Evolutionary conservation across 1,139 yeast genomes (phyloP), one percentile per base, ranked within the genome.

Genomic region (Tardiomyces depauwii): DNA sequence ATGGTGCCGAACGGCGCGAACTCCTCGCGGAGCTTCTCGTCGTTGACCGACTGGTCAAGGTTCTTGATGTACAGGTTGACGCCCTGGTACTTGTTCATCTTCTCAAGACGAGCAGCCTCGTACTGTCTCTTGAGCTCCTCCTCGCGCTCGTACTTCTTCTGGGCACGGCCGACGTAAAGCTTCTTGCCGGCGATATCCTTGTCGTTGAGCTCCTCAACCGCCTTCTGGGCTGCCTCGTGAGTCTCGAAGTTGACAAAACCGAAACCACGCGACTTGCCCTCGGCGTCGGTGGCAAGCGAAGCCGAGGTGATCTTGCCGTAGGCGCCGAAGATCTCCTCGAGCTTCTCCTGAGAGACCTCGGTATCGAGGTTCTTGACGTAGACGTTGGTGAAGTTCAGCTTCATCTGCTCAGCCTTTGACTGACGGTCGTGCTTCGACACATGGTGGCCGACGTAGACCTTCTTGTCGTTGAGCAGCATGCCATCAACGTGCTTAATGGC

Each of bases 401-500:
- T 82, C 74, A 83, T 77, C 72, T 83, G 94, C 70, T 87, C 95
- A 64, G 85, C 76, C 74, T 87, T 88, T 60, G 94, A 82, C 72
- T 85, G 91, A 74, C 98, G 93, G 72, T 91, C 98, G 71, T 82
- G 85, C 73, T 78, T 87, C 57, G 95, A 76, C 57, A 89, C 76
- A 73, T 93, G 98, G 67, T 83, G 91, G 61, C 95, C 97, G 63
- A 91, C 99, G 65, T 70, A 91, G 53, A 91, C 96, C 74, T 87
- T 95, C 71, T 82, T 87, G 71, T 89, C 96, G 73, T 91, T 91
- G 73, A 93, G 79, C 66, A 86, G 78, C 98, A 93, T 91, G 72
- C 99, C 99, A 71, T 91, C 89, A 64, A 91, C 95, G 67, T 87
- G 88, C 73, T 87, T 95, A 67, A 93, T 88, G 59, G 98, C 98